phyloP scores from a whole-genome alignment of 2,329 filamentous ascomycete species.

The Metarhizium guizhouense region DNA sequence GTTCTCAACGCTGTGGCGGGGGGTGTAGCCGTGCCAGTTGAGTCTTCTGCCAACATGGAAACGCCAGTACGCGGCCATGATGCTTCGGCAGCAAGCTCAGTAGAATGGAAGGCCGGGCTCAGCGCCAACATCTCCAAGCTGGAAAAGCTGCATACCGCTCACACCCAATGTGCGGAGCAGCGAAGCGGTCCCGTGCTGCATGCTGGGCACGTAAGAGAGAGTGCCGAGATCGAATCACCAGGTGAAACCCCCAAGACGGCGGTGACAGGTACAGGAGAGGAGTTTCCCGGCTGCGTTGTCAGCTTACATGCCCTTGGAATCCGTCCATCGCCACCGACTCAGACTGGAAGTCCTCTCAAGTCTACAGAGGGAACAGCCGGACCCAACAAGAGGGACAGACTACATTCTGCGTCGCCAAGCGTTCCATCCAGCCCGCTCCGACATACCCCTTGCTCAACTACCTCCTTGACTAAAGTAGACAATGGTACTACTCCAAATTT shows the following conservation, averaged over 20 bases:
- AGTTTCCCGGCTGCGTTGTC: neutral
- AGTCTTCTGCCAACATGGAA: neutral
- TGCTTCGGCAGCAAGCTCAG: slow-evolving; percentile 34
- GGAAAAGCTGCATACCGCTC: slow-evolving; percentile 19
- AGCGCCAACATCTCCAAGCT: slow-evolving; percentile 41
- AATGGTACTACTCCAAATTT: neutral
- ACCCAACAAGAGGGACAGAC: neutral
- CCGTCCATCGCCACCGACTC: neutral
- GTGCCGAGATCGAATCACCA: slow-evolving; percentile 37
- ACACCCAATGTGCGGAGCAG: neutral
- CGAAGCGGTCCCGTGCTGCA: slow-evolving; percentile 1
- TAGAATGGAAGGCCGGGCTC: slow-evolving; percentile 48
- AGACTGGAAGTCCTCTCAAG: neutral
- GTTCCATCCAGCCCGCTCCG: slow-evolving; percentile 2
- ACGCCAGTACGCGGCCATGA: slow-evolving; percentile 21
- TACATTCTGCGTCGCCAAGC: neutral
- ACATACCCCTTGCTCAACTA: neutral
- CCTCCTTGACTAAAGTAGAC: neutral
- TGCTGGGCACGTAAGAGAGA: slow-evolving; percentile 37
- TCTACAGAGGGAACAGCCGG: neutral
- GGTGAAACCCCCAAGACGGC: slow-evolving; percentile 3
- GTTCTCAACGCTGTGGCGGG: neutral
- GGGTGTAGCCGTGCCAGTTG: neutral
- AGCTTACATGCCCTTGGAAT: neutral
- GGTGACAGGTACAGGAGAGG: neutral